Conservation (phyloP, 257 asterid genomes). For the Solanum sitiens region DNA sequence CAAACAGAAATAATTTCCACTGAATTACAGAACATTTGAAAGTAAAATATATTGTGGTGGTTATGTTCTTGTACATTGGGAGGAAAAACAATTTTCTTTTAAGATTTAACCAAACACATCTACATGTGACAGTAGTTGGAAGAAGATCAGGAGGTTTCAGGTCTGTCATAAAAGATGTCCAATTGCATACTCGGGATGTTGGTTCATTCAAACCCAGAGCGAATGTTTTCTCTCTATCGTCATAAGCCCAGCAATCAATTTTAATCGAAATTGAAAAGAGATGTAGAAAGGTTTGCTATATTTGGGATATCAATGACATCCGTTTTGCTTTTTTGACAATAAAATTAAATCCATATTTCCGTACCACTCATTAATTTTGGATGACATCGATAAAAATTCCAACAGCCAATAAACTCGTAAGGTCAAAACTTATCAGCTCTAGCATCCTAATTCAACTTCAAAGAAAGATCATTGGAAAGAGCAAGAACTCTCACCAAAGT, state of each 20-base stretch:
- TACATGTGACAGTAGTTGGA: background rate
- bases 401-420: background rate
- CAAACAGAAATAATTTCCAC: background rate
- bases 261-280: too few species aligned
- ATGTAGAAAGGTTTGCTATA: background rate
- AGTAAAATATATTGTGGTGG: background rate
- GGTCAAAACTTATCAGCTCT: background rate
- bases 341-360: background rate
- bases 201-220: background rate
- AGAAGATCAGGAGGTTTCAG: background rate
- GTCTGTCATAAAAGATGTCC: background rate
- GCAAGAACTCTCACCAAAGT: background rate
- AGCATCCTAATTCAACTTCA: background rate
- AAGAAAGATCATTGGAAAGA: background rate
- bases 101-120: background rate
- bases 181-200: background rate
- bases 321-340: background rate
- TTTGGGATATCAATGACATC: background rate
- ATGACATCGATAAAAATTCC: background rate
- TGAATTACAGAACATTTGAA: background rate
- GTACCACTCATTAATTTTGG: background rate
- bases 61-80: background rate
- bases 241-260: background rate
- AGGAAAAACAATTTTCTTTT: background rate
- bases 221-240: background rate